A percentile compares a stretch with the other conserved stretches of the same genome.
These are phyloP conservation scores for Hymenoscyphus fraxineus DNA, from an alignment of 2,329 filamentous ascomycete species.

Conservation along the genomic window DNA sequence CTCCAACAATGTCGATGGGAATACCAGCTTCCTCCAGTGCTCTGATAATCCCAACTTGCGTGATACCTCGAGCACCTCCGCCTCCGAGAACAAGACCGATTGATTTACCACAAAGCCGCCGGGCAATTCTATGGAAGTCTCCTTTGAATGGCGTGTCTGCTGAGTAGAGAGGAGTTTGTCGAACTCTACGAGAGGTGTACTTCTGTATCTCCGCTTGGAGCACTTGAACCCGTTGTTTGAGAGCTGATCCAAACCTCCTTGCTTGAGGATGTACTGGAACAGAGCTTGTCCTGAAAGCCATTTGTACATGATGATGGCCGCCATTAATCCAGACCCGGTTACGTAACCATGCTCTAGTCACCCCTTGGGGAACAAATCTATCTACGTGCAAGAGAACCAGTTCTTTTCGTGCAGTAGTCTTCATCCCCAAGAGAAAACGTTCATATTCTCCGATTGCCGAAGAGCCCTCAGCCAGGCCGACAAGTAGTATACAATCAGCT, in stretches of 20 bases:
- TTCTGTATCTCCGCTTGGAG: slow-evolving; percentile 97
- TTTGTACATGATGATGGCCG: slow-evolving; percentile 95
- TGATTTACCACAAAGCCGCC: slow-evolving; percentile 87
- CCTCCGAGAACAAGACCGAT: slow-evolving; percentile 92
- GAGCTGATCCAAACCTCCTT: slow-evolving; percentile 75
- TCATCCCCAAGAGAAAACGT: slow-evolving; percentile 91
- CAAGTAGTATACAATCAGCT: slow-evolving; percentile 90
- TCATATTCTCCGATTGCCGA: slow-evolving; percentile 94
- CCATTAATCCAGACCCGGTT: slow-evolving; percentile 98
- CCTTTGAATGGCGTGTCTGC: slow-evolving; percentile 92
- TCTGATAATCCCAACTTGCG: slow-evolving; percentile 89
- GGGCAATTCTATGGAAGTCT: slow-evolving; percentile 89
- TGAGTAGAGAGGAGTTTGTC: slow-evolving; percentile 83
- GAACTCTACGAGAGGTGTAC: slow-evolving; percentile 90
- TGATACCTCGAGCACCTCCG: slow-evolving; percentile 85
- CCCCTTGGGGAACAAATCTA: slow-evolving; percentile 76
- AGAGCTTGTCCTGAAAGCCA: slow-evolving; percentile 75
- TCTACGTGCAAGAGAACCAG: slow-evolving; percentile 87
- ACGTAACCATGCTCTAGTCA: slow-evolving; percentile 84
- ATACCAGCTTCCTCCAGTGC: slow-evolving; percentile 95
- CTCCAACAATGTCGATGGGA: slow-evolving; percentile 90
- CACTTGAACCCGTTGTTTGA: slow-evolving; percentile 92
- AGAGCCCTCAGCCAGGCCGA: slow-evolving; percentile 86
- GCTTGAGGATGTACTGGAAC: slow-evolving; percentile 72
- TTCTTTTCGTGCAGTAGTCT: slow-evolving; percentile 92